These are phyloP conservation scores for Platismatia glauca DNA, from an alignment of 495 filamentous ascomycete genomes.

Conservation along the genomic window DNA sequence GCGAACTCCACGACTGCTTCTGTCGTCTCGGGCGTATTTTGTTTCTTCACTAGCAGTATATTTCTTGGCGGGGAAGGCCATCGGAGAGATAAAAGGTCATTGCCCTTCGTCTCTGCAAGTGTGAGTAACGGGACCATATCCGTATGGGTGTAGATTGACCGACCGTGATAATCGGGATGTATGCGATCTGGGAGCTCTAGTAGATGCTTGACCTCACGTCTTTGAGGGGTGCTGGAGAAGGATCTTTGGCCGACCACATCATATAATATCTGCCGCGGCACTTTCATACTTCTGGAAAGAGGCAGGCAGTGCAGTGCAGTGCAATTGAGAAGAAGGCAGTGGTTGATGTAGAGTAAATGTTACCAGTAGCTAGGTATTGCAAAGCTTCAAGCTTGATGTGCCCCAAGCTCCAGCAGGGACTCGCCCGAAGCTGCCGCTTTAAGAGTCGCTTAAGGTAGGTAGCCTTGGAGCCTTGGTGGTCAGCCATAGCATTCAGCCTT, in stretches of 20 bases:
- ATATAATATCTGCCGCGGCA: slow-evolving; percentile 10
- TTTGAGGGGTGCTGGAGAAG: slow-evolving; percentile 36
- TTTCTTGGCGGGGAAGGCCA: slow-evolving; percentile 89
- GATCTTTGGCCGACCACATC: slow-evolving; percentile 12
- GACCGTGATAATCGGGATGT: slow-evolving; percentile 46
- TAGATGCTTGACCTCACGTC: slow-evolving; percentile 38
- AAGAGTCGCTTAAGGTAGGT: too few relatives aligned
- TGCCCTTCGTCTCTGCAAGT: slow-evolving; percentile 42
- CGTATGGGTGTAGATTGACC: slow-evolving; percentile 20
- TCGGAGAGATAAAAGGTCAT: slow-evolving; percentile 67
- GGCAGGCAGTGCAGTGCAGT: too few relatives aligned
- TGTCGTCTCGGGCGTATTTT: slow-evolving; percentile 60
- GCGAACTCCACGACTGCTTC: slow-evolving; percentile 68
- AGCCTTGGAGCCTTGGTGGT: too few relatives aligned
- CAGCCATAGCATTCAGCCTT: neutral
- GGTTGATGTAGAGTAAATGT: neutral
- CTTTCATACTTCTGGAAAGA: slow-evolving; percentile 5
- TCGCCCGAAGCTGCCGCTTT: too few relatives aligned
- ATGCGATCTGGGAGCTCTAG: slow-evolving; percentile 34
- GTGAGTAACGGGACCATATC: slow-evolving; percentile 7
- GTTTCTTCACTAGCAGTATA: slow-evolving; percentile 81
- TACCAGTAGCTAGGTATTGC: too few relatives aligned
- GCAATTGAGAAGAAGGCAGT: neutral
- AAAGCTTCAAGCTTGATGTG: too few relatives aligned
- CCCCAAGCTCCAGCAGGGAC: too few relatives aligned